Percentiles rank a stretch among this genome's conserved stretches.
These are phyloP conservation scores for Podochytrium sp. DNA, from an alignment of 192 early-diverging fungal species.

Conservation along the genomic window DNA sequence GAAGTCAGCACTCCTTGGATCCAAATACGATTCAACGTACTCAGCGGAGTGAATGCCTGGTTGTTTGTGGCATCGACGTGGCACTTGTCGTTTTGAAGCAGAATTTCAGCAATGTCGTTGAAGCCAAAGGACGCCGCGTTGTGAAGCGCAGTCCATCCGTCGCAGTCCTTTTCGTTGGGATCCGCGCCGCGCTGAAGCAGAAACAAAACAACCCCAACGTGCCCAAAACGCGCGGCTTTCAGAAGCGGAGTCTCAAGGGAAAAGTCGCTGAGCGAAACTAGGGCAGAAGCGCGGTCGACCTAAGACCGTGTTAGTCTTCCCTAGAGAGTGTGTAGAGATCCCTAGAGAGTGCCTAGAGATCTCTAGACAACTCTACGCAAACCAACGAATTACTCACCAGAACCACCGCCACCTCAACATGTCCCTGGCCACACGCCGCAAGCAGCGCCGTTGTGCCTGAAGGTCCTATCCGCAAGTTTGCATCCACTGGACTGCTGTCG, in stretches of 20 bases:
- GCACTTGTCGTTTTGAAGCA: constrained; percentile 57
- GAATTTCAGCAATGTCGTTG: constrained; percentile 54
- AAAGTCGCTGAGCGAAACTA: constrained; percentile 60
- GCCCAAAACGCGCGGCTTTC: constrained; percentile 74
- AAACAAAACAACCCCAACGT: constrained; percentile 59
- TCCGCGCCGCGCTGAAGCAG: constrained; percentile 65
- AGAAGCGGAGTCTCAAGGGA: constrained; percentile 65
- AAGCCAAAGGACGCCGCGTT: constrained; percentile 72
- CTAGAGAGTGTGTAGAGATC: constrained; percentile 51
- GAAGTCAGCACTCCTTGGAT: neutral
- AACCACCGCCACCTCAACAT: constrained; percentile 14
- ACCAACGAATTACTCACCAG: neutral
- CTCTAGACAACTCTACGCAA: constrained; percentile 39
- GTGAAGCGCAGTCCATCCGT: constrained; percentile 84
- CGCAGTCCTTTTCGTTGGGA: constrained; percentile 67
- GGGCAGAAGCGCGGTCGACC: constrained; percentile 59
- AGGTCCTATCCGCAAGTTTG: neutral
- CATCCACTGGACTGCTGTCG: neutral
- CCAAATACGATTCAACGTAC: constrained; percentile 2
- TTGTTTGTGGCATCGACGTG: constrained; percentile 65
- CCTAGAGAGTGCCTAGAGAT: constrained; percentile 53
- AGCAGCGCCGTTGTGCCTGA: neutral
- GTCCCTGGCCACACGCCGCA: constrained; percentile 1
- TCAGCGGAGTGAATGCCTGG: constrained; percentile 71
- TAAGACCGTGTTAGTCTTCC: no score